These are phyloP conservation scores for Cudoniella acicularis DNA, from an alignment of 495 filamentous ascomycete genomes.

Conservation along the genomic window DNA sequence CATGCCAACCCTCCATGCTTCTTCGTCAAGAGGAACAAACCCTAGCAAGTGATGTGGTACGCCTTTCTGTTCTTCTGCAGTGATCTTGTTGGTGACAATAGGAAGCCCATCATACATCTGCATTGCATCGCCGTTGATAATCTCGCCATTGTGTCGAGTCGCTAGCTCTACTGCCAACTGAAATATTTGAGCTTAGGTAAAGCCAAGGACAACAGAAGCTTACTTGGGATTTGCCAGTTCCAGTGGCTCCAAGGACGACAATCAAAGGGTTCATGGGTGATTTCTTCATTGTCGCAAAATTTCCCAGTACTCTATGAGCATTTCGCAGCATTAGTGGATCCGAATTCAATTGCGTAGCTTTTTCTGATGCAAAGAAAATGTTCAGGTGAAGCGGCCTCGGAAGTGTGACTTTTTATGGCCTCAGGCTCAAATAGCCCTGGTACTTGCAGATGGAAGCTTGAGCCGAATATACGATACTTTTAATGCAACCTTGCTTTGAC, in stretches of 20 bases:
- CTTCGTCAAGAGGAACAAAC: slow-evolving; percentile 65
- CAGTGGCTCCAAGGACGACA: slow-evolving; percentile 85
- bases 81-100: slow-evolving; percentile 93
- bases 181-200: background rate
- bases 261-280: slow-evolving; percentile 58
- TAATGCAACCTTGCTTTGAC: too few relatives aligned
- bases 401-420: too few relatives aligned
- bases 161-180: slow-evolving; percentile 93
- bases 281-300: slow-evolving; percentile 8
- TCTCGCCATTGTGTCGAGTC: slow-evolving; percentile 78
- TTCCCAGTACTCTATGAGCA: background rate
- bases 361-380: background rate
- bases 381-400: background rate
- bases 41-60: slow-evolving; percentile 89
- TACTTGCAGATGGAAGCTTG: too few relatives aligned
- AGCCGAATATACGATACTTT: too few relatives aligned
- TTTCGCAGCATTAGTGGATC: background rate
- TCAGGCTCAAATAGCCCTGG: too few relatives aligned
- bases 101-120: slow-evolving; percentile 93
- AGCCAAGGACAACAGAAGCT: background rate
- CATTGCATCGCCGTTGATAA: slow-evolving; percentile 99
- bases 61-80: slow-evolving; percentile 66
- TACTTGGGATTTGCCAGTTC: slow-evolving; percentile 98
- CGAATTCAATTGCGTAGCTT: background rate
- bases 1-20: slow-evolving; percentile 73